A percentile compares a stretch with the other conserved stretches of the same genome.
These are phyloP conservation scores for Microascus cirrosus DNA, from an alignment of 2,329 filamentous ascomycete genomes.

Conservation along the genomic window DNA sequence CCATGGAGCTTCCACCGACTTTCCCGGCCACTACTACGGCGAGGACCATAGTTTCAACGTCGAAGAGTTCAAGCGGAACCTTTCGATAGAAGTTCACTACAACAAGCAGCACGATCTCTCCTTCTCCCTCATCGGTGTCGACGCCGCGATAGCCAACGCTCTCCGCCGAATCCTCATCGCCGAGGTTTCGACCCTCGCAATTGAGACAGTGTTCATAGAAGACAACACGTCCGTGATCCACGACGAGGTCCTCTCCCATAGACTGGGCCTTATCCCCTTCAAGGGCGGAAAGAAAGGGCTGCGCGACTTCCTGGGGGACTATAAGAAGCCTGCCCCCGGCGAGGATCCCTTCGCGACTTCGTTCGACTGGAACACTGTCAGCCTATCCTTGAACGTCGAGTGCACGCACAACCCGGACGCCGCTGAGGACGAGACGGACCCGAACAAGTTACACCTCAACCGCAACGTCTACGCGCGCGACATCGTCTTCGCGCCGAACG, in stretches of 20 bases:
- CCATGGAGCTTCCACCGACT: slow-evolving; percentile 81
- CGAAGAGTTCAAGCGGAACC: slow-evolving; percentile 57
- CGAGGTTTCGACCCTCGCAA: slow-evolving; percentile 87
- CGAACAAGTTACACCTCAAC: slow-evolving; percentile 73
- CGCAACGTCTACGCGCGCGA: slow-evolving; percentile 73
- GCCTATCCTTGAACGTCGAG: slow-evolving; percentile 63
- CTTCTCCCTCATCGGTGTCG: slow-evolving; percentile 86
- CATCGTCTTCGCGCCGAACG: slow-evolving; percentile 66
- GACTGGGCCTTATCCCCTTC: slow-evolving; percentile 84
- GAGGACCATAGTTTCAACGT: slow-evolving; percentile 78
- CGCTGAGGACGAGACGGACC: slow-evolving; percentile 63
- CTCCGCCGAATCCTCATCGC: slow-evolving; percentile 93
- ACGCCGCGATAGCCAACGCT: slow-evolving; percentile 90
- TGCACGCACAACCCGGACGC: slow-evolving; percentile 74
- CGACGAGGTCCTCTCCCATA: slow-evolving; percentile 87
- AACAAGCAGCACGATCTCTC: slow-evolving; percentile 67
- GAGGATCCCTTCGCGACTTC: slow-evolving; percentile 49
- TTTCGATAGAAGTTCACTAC: slow-evolving; percentile 73
- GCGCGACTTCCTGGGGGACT: slow-evolving; percentile 69
- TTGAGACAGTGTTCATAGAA: slow-evolving; percentile 85
- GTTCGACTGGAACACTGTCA: slow-evolving; percentile 79
- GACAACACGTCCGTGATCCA: slow-evolving; percentile 98
- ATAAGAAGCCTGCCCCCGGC: slow-evolving; percentile 55
- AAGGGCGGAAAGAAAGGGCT: slow-evolving; percentile 69
- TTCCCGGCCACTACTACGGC: slow-evolving; percentile 80